Percentiles rank a stretch among this genome's conserved stretches.
phyloP scores from a whole-genome alignment of 1,139 yeast genomes.

The Diutina sp. region DNA sequence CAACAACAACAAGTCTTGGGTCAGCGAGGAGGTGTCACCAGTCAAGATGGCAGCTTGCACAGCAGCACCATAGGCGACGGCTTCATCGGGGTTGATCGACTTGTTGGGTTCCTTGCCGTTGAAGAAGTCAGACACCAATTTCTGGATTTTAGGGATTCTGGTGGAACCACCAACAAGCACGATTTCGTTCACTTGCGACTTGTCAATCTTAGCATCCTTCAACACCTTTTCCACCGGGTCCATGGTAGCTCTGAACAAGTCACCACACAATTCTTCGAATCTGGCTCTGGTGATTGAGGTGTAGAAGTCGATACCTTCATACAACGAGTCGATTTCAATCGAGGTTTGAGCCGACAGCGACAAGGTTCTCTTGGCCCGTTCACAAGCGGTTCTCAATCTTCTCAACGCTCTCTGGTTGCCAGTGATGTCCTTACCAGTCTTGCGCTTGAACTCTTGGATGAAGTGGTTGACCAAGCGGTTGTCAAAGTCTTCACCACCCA shows the following conservation, averaged over 20 bases:
- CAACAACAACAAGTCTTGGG: constrained; percentile 43
- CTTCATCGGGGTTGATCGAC: constrained; percentile 89
- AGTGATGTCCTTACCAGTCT: constrained; percentile 88
- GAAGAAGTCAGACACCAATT: constrained; percentile 74
- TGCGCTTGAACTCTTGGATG: constrained; percentile 78
- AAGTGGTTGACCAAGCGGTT: constrained; percentile 62
- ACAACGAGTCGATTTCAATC: constrained; percentile 16
- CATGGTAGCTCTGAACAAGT: constrained; percentile 77
- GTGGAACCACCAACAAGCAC: constrained; percentile 97
- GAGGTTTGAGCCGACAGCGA: not conserved
- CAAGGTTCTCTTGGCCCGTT: constrained; percentile 1
- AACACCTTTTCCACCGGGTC: constrained; percentile 90
- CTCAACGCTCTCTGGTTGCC: constrained; percentile 41
- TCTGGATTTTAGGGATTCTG: constrained; percentile 95
- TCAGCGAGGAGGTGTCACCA: constrained; percentile 33
- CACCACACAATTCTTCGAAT: constrained; percentile 86
- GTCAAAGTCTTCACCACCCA: constrained; percentile 97
- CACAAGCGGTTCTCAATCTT: constrained; percentile 1
- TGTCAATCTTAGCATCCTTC: constrained; percentile 76
- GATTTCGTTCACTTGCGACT: constrained; percentile 78
- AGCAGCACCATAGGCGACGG: constrained; percentile 44
- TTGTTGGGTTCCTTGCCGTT: constrained; percentile 89
- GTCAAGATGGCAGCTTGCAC: constrained; percentile 89
- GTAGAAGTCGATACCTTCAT: constrained; percentile 72
- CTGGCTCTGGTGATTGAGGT: constrained; percentile 82